Evolutionary conservation across 805 yeast species (phyloP), one percentile per base, ranked within the genome.

Genomic region (Clavispora carvajalis): DNA sequence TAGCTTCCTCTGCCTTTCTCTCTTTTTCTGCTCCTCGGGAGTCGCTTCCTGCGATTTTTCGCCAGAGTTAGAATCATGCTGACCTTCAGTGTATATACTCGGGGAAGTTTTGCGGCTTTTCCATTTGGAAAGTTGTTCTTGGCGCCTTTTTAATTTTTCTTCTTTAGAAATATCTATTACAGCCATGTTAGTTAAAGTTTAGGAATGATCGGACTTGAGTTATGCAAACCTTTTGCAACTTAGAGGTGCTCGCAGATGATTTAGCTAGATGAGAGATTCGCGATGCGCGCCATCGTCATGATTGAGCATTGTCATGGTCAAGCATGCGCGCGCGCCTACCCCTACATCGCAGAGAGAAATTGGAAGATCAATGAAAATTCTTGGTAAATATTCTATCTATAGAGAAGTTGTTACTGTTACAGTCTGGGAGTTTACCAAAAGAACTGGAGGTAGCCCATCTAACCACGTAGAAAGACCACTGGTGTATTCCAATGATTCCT

Each of bases 361-460:
- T n/a, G n/a, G n/a, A n/a, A n/a, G n/a, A n/a, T n/a, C n/a, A 22
- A 22, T 22, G 23, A 22, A 22, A 22, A 22, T 22, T n/a, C n/a
- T n/a, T n/a, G n/a, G n/a, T n/a, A n/a, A n/a, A n/a, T n/a, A n/a
- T n/a, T n/a, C n/a, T n/a, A n/a, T n/a, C n/a, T n/a, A 90, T 46
- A 91, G 67, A 24, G 95, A 93, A 5, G 97, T 90, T 0, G 99
- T 91, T 2, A 91, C 99, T 0, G 99, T 93, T 72, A 93, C 89
- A 0, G 95, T 84, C 65, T 88, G 95, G 0, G 97, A 87, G 55
- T 93, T 91, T 40, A 93, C 73, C 46, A 93, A 62, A 58, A 93
- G 58, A 1, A 79, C 73, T 0, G 98, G 96, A 0, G 96, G 96
- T 29, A 93, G 64, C 4, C 77, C 87, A 33, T 79, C 77, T 41